Base-by-base conservation (phyloP, 2,329 filamentous ascomycete species). In the Lecanicillium sp. region DNA sequence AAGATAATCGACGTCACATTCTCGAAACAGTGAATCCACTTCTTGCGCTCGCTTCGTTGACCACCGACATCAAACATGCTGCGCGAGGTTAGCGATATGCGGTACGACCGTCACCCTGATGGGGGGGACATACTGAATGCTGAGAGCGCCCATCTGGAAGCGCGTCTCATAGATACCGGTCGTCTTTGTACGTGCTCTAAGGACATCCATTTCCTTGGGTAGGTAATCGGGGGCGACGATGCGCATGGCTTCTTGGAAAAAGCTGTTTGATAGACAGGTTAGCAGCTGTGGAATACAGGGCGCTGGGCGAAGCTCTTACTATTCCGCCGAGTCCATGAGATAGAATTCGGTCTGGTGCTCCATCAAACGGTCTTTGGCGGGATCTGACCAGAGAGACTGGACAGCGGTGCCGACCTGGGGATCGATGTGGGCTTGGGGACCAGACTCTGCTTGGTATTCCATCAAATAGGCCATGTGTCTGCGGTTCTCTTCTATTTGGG, bases 21-120 rank as follows among this genome's bases (percentile, higher is more conserved):
- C 68, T 98, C 93, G 67, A 98, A 98, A 72, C 93, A 98, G 71
- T 98, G 93, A 63, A 98, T 98, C 93, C 93, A 98, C 73, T 98
- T 98, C 75, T 98, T 98, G 54, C 93, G 81, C 70, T 98, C 93
- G 67, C 91, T 97, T 63, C 93, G 78, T 69, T 98, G 93, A 20
- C 93, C 93, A 54, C 93, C 93, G 4, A 98, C 93, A 66, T 98
- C 93, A 64, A 98, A 98, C 93, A 98, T 98, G 72, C 91, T 97
- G 62, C 20, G 45, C 35, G 41, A 11, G 12, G 26, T 50, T 30
- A 44, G 37, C n/a, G 9, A 23, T 10, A 10, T 19, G 17, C 23
- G n/a, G n/a, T 26, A 14, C 11, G 7, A 9, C 3, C 15, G 12
- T 32, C 19, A n/a, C 14, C 3, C 11, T 15, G 11, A 2, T 26